Conservation (phyloP, 305 asterid genomes). For the Fraxinus baroniana region DNA sequence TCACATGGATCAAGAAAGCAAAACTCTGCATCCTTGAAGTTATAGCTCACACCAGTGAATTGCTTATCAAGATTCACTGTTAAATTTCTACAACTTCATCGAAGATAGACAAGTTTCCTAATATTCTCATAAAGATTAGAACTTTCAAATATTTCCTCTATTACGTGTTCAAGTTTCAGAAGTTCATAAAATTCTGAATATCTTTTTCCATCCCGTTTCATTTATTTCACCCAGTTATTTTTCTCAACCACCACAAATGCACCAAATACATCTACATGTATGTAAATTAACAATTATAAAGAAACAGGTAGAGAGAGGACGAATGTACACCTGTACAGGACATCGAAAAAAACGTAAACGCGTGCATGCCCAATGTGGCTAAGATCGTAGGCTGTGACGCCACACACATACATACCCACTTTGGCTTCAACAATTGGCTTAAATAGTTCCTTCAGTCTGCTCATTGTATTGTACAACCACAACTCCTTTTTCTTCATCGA, state of each 20-base stretch:
- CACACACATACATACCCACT: conserved; percentile 98
- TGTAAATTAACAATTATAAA: not conserved
- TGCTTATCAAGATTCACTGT: not conserved
- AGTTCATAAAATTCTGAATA: not conserved
- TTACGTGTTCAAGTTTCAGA: not conserved
- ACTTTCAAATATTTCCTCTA: not conserved
- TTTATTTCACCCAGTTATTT: not conserved
- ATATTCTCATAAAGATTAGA: not conserved
- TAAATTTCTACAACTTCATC: not conserved
- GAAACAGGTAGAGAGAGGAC: not conserved
- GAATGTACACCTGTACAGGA: conserved; percentile 61
- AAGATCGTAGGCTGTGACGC: conserved; percentile 94
- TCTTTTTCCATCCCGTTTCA: not conserved
- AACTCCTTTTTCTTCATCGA: conserved; percentile 37
- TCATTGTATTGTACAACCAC: conserved; percentile 88
- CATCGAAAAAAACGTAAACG: conserved; percentile 88
- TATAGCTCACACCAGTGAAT: not conserved
- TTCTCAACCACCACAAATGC: conserved; percentile 16
- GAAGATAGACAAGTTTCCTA: not conserved
- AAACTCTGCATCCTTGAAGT: not conserved
- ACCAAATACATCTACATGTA: not conserved
- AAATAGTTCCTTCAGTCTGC: conserved; percentile 70
- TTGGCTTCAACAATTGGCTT: conserved; percentile 70
- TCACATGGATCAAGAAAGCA: not conserved
- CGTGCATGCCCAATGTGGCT: conserved; percentile 99